A percentile compares a stretch with the other conserved stretches of the same genome.
Evolutionary conservation across 352 stramenopile genomes (phyloP).

Genomic region (Pythium insidiosum): DNA sequence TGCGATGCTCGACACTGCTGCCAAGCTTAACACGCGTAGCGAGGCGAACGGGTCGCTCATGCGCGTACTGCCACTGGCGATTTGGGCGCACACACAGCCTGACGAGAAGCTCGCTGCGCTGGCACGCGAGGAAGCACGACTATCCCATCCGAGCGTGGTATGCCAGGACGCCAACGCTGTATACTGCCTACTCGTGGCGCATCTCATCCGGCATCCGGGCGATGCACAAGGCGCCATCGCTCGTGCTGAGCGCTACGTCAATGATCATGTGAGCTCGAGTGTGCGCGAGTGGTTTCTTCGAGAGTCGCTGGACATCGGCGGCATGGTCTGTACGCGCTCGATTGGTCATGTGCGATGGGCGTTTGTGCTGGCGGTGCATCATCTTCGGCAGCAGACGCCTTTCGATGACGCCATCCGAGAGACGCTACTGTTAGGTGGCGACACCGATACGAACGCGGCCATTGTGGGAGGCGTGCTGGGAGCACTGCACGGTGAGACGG

Average conservation of each 20-base stretch:
- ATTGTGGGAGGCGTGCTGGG: constrained; percentile 45
- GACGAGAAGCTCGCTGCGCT: constrained; percentile 21
- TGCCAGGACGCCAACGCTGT: constrained; percentile 56
- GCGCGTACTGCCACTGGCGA: constrained; percentile 33
- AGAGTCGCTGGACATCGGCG: constrained; percentile 30
- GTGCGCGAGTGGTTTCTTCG: constrained; percentile 34
- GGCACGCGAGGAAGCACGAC: constrained; percentile 25
- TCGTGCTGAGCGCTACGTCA: constrained; percentile 28
- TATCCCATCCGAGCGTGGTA: constrained; percentile 41
- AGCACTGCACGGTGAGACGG: constrained; percentile 30
- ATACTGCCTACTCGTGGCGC: constrained; percentile 41
- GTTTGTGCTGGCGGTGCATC: constrained; percentile 39
- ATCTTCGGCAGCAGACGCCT: constrained; percentile 23
- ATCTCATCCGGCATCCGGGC: constrained; percentile 28
- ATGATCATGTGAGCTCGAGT: constrained; percentile 10
- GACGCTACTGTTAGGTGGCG: constrained; percentile 41
- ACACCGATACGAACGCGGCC: constrained; percentile 55
- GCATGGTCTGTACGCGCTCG: constrained; percentile 21
- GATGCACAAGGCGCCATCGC: constrained; percentile 26
- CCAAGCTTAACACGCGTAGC: constrained; percentile 16
- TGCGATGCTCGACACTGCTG: constrained; percentile 23
- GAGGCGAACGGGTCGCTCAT: constrained; percentile 52
- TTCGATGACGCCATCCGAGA: constrained; percentile 39
- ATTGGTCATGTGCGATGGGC: constrained; percentile 42
- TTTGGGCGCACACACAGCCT: constrained; percentile 22